Percentiles rank a stretch among this genome's conserved stretches.
phyloP scores from a whole-genome alignment of 2,329 filamentous ascomycete species.

The Cercospora sp. region DNA sequence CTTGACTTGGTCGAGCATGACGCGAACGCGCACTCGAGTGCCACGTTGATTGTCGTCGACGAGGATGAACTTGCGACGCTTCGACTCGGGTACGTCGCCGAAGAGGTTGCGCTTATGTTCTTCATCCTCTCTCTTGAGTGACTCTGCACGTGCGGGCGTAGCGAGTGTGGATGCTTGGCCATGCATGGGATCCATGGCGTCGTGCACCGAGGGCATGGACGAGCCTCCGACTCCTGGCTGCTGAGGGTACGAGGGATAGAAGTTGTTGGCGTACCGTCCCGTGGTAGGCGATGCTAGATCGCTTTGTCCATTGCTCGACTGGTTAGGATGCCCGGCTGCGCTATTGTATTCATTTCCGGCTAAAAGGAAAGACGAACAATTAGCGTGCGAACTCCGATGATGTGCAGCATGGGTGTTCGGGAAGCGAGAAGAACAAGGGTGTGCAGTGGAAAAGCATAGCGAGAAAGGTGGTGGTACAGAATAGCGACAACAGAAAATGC shows the following conservation, averaged over 20 bases:
- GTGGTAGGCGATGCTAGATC: slow-evolving; percentile 59
- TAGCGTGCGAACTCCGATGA: slow-evolving; percentile 41
- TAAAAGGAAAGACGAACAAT: slow-evolving; percentile 44
- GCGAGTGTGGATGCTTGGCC: slow-evolving; percentile 36
- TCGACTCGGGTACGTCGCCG: slow-evolving; percentile 82
- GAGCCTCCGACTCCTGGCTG: slow-evolving; percentile 57
- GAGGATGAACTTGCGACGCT: slow-evolving; percentile 94
- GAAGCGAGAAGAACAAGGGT: slow-evolving; percentile 34
- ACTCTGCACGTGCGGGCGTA: slow-evolving; percentile 41
- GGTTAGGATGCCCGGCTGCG: slow-evolving; percentile 64
- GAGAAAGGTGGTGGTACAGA: slow-evolving; percentile 9
- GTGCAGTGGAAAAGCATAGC: slow-evolving; percentile 9
- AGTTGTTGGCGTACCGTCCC: slow-evolving; percentile 72
- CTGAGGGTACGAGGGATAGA: slow-evolving; percentile 69
- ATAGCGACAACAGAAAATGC: slow-evolving; percentile 15
- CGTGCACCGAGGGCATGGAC: slow-evolving; percentile 66
- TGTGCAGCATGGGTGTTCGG: slow-evolving; percentile 32
- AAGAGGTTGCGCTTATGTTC: slow-evolving; percentile 71
- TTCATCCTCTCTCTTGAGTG: slow-evolving; percentile 54
- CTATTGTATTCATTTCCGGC: slow-evolving; percentile 62
- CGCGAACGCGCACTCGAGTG: slow-evolving; percentile 79
- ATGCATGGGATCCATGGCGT: slow-evolving; percentile 53
- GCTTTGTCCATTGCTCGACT: slow-evolving; percentile 58
- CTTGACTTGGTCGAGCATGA: slow-evolving; percentile 89
- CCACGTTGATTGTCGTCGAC: slow-evolving; percentile 85